Conservation (phyloP, 2,329 filamentous ascomycete genomes). For the Albophoma yamanashiensis region DNA sequence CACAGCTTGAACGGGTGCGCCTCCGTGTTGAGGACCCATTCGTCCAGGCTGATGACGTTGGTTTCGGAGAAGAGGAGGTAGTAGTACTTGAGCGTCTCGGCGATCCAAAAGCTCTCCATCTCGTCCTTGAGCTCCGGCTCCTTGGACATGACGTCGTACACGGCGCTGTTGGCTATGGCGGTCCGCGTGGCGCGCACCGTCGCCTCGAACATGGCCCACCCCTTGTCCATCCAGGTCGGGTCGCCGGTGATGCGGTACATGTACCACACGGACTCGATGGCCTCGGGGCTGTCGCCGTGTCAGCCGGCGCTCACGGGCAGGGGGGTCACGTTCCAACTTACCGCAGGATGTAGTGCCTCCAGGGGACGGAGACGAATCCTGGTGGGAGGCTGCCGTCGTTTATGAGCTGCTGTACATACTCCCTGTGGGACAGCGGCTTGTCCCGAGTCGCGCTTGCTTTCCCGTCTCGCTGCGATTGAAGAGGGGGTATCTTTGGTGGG, state of each 20-base stretch:
- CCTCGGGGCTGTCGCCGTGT: conserved; percentile 52
- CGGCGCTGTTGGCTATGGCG: conserved; percentile 57
- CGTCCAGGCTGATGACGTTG: conserved; percentile 53
- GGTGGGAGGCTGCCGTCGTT: conserved; percentile 32
- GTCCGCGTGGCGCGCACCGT: conserved; percentile 58
- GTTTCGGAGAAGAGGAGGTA: conserved; percentile 69
- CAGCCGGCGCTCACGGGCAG: conserved; percentile 10
- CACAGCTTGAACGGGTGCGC: conserved; percentile 42
- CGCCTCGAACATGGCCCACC: conserved; percentile 75
- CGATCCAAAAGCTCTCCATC: conserved; percentile 88
- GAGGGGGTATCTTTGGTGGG: background rate
- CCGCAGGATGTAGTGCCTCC: conserved; percentile 50
- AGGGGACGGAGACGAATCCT: conserved; percentile 37
- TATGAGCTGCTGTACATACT: conserved; percentile 39
- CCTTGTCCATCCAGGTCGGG: conserved; percentile 62
- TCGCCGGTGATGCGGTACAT: conserved; percentile 87
- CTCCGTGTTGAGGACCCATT: conserved; percentile 57
- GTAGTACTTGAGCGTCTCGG: conserved; percentile 88
- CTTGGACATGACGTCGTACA: conserved; percentile 47
- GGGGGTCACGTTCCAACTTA: conserved; percentile 27
- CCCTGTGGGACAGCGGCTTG: conserved; percentile 39
- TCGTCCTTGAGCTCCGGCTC: conserved; percentile 39
- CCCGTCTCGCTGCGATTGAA: background rate
- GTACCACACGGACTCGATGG: conserved; percentile 81
- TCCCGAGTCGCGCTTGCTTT: background rate